Percentiles rank a stretch among this genome's conserved stretches.
Conservation (phyloP, 2,329 filamentous ascomycete genomes). For the Penicillium decumbens region DNA sequence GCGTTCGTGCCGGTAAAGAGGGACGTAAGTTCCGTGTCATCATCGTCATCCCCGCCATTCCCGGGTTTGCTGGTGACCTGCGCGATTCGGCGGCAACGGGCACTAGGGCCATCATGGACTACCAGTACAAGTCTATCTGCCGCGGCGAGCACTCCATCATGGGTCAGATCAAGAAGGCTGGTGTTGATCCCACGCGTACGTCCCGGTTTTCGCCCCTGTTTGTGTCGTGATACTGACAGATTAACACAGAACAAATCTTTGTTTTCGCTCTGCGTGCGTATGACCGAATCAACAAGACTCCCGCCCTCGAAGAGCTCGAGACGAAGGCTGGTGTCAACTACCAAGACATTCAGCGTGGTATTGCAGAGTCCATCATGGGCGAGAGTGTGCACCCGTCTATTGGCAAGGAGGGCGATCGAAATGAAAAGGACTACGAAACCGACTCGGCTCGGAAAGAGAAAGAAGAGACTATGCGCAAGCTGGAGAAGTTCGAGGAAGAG, state of each 20-base stretch:
- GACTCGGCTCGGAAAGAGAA: constrained; percentile 36
- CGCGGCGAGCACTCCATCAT: constrained; percentile 89
- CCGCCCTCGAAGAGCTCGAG: constrained; percentile 67
- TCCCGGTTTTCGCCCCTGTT: background rate
- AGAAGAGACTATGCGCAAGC: constrained; percentile 30
- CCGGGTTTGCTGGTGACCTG: constrained; percentile 89
- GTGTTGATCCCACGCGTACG: constrained; percentile 62
- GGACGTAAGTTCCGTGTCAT: constrained; percentile 86
- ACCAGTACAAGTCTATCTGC: constrained; percentile 94
- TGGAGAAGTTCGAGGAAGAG: constrained; percentile 35
- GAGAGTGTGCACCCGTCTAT: constrained; percentile 57
- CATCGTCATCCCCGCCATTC: constrained; percentile 82
- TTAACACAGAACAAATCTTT: constrained; percentile 65
- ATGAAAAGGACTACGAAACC: constrained; percentile 37
- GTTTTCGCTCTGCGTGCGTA: constrained; percentile 92
- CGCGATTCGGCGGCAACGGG: constrained; percentile 76
- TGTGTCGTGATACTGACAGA: constrained; percentile 7
- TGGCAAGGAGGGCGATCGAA: constrained; percentile 44
- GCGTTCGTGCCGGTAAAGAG: constrained; percentile 74
- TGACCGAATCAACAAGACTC: constrained; percentile 82
- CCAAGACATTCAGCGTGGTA: constrained; percentile 76
- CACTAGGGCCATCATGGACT: constrained; percentile 95
- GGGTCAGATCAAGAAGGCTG: constrained; percentile 66
- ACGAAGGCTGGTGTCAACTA: constrained; percentile 78
- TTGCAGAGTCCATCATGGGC: constrained; percentile 84